Percentiles rank a stretch among this genome's conserved stretches.
Evolutionary conservation across 352 stramenopile species (phyloP).

Genomic region (Thalassiosira ordinaria): DNA sequence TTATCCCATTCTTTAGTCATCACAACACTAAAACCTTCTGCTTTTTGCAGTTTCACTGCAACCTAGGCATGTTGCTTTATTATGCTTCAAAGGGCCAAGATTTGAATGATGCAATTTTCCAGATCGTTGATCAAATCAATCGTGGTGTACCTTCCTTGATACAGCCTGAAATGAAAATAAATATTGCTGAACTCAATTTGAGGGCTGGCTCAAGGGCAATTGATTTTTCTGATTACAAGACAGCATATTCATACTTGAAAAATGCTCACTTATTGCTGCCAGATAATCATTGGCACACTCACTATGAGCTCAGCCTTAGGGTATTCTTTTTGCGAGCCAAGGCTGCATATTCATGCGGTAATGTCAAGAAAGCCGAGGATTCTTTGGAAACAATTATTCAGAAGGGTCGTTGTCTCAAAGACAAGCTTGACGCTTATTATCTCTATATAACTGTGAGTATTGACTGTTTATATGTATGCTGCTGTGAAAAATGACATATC

Average conservation of each 20-base stretch:
- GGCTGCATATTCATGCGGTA: conserved; percentile 34
- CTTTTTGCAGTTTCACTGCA: conserved; percentile 40
- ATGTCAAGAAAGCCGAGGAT: conserved; percentile 15
- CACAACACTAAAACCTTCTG: background rate
- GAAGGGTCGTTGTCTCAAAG: conserved; percentile 27
- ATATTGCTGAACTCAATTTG: conserved; percentile 42
- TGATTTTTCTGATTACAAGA: conserved; percentile 21
- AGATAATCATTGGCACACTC: conserved; percentile 25
- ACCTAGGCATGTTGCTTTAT: conserved; percentile 35
- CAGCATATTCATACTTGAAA: conserved; percentile 32
- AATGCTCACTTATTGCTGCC: conserved; percentile 31
- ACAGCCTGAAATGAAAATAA: background rate
- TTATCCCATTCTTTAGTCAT: background rate
- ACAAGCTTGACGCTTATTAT: conserved; percentile 53
- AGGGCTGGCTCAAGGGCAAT: conserved; percentile 14
- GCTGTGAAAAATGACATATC: background rate
- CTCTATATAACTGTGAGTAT: conserved; percentile 34
- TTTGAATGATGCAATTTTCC: conserved; percentile 20
- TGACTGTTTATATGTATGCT: background rate
- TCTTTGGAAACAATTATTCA: conserved; percentile 26
- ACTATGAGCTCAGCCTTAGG: conserved; percentile 39
- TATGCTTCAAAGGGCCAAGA: conserved; percentile 22
- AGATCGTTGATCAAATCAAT: conserved; percentile 49
- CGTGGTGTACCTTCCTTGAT: conserved; percentile 14
- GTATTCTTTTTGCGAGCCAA: conserved; percentile 26